Evolutionary conservation across 345 rosid genomes (phyloP), one percentile per base, ranked within the genome.

Genomic region (Eucalyptus erythrocorys): DNA sequence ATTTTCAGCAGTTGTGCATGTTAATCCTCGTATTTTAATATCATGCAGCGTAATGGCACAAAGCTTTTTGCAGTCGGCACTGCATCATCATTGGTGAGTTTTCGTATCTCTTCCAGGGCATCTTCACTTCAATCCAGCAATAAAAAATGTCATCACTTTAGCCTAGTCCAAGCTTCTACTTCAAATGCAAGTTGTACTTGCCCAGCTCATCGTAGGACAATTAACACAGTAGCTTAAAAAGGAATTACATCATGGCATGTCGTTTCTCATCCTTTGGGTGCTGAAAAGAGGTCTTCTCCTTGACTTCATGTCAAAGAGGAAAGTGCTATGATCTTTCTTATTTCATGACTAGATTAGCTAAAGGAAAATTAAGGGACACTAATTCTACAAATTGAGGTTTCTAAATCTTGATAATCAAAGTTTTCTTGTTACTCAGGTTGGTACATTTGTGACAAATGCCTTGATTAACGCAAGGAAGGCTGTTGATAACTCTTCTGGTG

Each of bases 51-150:
- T 48, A 97, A 98, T 88, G 99, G 99, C 37, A 92, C 98, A 10
- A 98, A 97, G 89, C 97, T 98, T 88, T 95, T 98, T 90, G 99
- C 97, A 19, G 99, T 98, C 40, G 99, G 99, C 85, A 97, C 99
- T 68, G 90, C 97, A 53, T 94, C 99, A 13, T 98, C 99, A 6
- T 91, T 97, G 94, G 99, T 96, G 93, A 93, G 94, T 89, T 84
- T 14, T 80, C 80, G 50, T 64, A 85, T 49, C 45, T 71, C 30
- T 88, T 86, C 51, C 81, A 71, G 43, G 81, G 40, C 34, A 85
- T 81, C 68, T 48, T 80, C 64, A 68, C 48, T 48, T 61, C 26
- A 48, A 87, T 80, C 66, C 16, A 34, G 64, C 30, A 40, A 86
- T 57, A n/a, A 51, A 57, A 51, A 19, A 34, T 16, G 32, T 76